These are phyloP conservation scores for Penicillium sp. DNA, from an alignment of 2,329 filamentous ascomycete genomes.

Conservation along the genomic window DNA sequence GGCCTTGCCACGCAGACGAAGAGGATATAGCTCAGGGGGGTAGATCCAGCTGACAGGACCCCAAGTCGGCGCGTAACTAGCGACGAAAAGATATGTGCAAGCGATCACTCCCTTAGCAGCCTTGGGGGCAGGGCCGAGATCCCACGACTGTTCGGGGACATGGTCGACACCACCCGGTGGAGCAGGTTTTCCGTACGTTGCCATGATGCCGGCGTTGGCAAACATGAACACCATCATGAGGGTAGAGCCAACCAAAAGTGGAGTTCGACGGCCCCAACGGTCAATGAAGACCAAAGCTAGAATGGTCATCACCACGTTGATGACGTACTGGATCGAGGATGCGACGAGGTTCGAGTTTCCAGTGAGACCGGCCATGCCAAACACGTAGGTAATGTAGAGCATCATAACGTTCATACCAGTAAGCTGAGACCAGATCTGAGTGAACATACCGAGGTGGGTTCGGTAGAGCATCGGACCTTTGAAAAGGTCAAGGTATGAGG, in stretches of 20 bases:
- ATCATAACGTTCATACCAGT: slow-evolving; percentile 76
- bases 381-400: slow-evolving; percentile 66
- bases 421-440: slow-evolving; percentile 72
- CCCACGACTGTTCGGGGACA: slow-evolving; percentile 40
- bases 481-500: slow-evolving; percentile 70
- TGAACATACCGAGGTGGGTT: slow-evolving; percentile 68
- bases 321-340: slow-evolving; percentile 70
- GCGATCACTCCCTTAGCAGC: slow-evolving; percentile 66
- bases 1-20: slow-evolving; percentile 62
- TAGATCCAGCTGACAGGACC: slow-evolving; percentile 60
- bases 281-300: slow-evolving; percentile 76
- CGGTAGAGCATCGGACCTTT: slow-evolving; percentile 70
- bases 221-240: slow-evolving; percentile 56
- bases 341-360: slow-evolving; percentile 62
- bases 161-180: slow-evolving; percentile 43
- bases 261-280: slow-evolving; percentile 68
- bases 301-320: slow-evolving; percentile 76
- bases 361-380: slow-evolving; percentile 66
- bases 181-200: slow-evolving; percentile 35
- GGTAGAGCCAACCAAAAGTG: slow-evolving; percentile 62
- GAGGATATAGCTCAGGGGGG: slow-evolving; percentile 61
- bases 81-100: slow-evolving; percentile 71
- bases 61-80: slow-evolving; percentile 65
- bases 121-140: slow-evolving; percentile 44
- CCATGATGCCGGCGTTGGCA: slow-evolving; percentile 44